These are phyloP conservation scores for Syzygium oleosum DNA, from an alignment of 345 rosid species.

Conservation along the genomic window DNA sequence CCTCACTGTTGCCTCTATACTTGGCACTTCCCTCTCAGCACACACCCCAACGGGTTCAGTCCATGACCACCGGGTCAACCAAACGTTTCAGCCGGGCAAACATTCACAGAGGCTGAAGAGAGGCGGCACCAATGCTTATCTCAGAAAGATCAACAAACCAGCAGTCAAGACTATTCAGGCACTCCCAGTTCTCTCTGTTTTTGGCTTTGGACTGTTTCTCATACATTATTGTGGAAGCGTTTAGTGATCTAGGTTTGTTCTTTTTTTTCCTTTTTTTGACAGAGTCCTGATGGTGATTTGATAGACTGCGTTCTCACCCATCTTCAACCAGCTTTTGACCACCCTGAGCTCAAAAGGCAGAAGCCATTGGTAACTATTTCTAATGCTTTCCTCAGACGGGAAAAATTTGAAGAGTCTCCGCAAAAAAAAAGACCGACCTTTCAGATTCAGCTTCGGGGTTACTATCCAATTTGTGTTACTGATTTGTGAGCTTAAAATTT, in stretches of 20 bases:
- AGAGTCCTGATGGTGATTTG: slow-evolving; percentile 98
- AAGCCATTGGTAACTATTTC: slow-evolving; percentile 48
- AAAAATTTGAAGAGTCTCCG: not conserved
- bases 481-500: not conserved
- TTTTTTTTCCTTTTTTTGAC: not conserved
- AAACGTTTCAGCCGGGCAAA: slow-evolving; percentile 40
- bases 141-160: slow-evolving; percentile 77
- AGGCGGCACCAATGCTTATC: slow-evolving; percentile 32
- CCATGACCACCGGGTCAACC: slow-evolving; percentile 25
- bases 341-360: slow-evolving; percentile 69
- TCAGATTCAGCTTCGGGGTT: not conserved
- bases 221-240: not conserved
- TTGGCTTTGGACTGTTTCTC: not conserved
- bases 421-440: not conserved
- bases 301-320: slow-evolving; percentile 86
- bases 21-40: not conserved
- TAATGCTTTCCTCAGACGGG: not conserved
- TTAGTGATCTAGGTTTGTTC: not conserved
- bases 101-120: slow-evolving; percentile 43
- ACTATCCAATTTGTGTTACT: not conserved
- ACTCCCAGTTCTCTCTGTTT: slow-evolving; percentile 1
- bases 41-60: slow-evolving; percentile 31
- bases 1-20: slow-evolving; percentile 22
- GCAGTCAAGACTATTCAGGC: slow-evolving; percentile 88
- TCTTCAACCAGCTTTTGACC: slow-evolving; percentile 93